Base-by-base conservation (phyloP, 2,329 filamentous ascomycete species). In the Colletotrichum sublineola region DNA sequence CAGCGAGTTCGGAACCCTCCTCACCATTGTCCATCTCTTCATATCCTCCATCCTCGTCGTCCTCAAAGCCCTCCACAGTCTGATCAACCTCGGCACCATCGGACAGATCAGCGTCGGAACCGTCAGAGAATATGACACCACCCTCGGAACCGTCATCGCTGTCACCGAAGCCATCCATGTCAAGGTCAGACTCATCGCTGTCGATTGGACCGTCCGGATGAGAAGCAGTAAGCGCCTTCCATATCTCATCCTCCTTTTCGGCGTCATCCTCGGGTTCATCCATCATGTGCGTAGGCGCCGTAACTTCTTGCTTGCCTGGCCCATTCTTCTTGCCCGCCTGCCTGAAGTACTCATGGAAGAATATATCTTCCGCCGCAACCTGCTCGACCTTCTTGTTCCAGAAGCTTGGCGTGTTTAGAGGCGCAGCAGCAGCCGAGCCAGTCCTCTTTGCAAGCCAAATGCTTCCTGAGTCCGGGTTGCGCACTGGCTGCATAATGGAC, bases 261-360 rank as follows among this genome's bases (percentile, higher is more conserved):
- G 33, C 31, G n/a, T 91, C 91, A 63, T 87, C 86, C 33, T 86
- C 87, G 5, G 82, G 83, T 3, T 84, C 85, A 40, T 79, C 80
- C 62, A 85, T 85, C 77, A 87, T 88, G 75, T 46, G 36, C 7
- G 60, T 42, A 11, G 48, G 33, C 20, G 86, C 85, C 63, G 84
- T 83, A 80, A 89, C 87, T 82, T 88, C 89, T 77, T 87, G 87
- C 77, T 86, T 87, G 76, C 86, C 83, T 14, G 85, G 83, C 79
- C 92, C 89, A 68, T 81, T 80, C 63, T 87, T 84, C 81, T 91
- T 94, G 74, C 91, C 90, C 67, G 93, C 83, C 74, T 92, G 89
- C 73, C 90, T 92, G 83, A 99, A 99, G 89, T 99, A 99, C 76
- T 94, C 92, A 82, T 99, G 96, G 89, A 99, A 99, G 89, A 99